Conservation (phyloP, 2,329 filamentous ascomycete species). For the Hypoxylon sp. region DNA sequence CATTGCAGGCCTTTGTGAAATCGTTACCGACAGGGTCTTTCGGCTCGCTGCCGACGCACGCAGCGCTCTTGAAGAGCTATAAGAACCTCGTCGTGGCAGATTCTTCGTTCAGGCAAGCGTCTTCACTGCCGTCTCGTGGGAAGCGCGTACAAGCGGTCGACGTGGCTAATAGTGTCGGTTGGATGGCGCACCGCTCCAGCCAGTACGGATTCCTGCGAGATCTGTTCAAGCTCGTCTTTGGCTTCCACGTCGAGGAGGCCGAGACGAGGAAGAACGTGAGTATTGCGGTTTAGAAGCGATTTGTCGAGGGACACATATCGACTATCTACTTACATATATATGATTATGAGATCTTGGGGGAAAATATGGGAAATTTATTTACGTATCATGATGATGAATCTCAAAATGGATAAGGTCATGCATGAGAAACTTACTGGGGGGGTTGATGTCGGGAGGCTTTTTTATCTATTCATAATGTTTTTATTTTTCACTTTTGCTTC, state of each 20-base stretch:
- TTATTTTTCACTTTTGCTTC: constrained; percentile 6
- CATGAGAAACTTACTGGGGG: neutral
- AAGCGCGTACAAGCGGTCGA: constrained; percentile 78
- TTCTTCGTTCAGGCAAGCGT: constrained; percentile 71
- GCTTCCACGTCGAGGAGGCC: constrained; percentile 84
- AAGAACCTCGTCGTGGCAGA: constrained; percentile 84
- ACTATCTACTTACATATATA: neutral
- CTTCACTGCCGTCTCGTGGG: constrained; percentile 68
- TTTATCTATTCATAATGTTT: constrained; percentile 24
- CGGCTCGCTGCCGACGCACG: constrained; percentile 78
- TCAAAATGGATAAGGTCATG: constrained; percentile 3
- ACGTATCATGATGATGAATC: constrained; percentile 12
- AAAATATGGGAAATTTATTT: constrained; percentile 4
- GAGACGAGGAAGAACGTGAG: constrained; percentile 75
- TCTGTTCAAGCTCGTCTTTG: constrained; percentile 86
- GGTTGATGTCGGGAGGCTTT: constrained; percentile 8
- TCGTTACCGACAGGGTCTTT: constrained; percentile 83
- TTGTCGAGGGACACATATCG: neutral
- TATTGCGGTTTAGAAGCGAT: constrained; percentile 65
- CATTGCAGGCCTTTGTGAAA: constrained; percentile 82
- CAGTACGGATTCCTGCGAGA: constrained; percentile 87
- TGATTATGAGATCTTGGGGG: neutral
- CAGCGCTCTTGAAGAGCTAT: constrained; percentile 81
- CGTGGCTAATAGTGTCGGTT: constrained; percentile 82
- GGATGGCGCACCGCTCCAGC: constrained; percentile 77